Percentiles rank a stretch among this genome's conserved stretches.
Evolutionary conservation across 345 rosid genomes (phyloP).

Genomic region (Murraya koenigii): DNA sequence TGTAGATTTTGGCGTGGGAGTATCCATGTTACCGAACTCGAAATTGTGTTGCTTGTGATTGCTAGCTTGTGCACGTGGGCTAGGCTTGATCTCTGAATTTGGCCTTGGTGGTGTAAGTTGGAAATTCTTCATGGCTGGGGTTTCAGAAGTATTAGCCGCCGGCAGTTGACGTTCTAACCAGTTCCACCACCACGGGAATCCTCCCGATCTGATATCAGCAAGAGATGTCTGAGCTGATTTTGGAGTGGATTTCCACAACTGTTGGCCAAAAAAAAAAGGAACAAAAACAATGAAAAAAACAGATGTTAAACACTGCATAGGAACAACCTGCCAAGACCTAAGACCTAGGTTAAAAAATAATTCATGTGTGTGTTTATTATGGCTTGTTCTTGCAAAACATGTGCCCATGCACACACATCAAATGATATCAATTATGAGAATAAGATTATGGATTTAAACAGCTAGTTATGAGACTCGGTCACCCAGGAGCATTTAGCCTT

Average conservation of each 20-base stretch:
- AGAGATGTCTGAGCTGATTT: constrained; percentile 42
- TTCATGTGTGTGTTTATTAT: not conserved
- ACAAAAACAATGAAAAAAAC: not conserved
- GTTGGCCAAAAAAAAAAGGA: not conserved
- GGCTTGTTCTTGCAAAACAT: not conserved
- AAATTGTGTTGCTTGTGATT: constrained; percentile 36
- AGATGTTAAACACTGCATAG: not conserved
- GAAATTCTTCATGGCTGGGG: constrained; percentile 36
- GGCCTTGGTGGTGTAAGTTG: constrained; percentile 58
- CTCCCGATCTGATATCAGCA: constrained; percentile 50
- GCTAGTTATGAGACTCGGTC: not conserved
- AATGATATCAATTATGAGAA: not conserved
- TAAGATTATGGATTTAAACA: not conserved
- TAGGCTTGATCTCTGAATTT: constrained; percentile 48
- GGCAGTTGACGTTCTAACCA: constrained; percentile 79
- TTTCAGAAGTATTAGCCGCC: constrained; percentile 38
- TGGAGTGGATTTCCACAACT: constrained; percentile 64
- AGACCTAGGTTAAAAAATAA: not conserved
- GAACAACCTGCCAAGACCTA: not conserved
- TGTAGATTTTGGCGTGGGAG: constrained; percentile 70
- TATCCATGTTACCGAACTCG: constrained; percentile 55
- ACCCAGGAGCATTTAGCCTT: too few relatives aligned
- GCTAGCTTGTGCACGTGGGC: constrained; percentile 51
- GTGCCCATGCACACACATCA: not conserved
- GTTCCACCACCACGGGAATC: constrained; percentile 97